phyloP scores from a whole-genome alignment of 768 basidiomycete species.

The Dictyophora rubrovolvata region DNA sequence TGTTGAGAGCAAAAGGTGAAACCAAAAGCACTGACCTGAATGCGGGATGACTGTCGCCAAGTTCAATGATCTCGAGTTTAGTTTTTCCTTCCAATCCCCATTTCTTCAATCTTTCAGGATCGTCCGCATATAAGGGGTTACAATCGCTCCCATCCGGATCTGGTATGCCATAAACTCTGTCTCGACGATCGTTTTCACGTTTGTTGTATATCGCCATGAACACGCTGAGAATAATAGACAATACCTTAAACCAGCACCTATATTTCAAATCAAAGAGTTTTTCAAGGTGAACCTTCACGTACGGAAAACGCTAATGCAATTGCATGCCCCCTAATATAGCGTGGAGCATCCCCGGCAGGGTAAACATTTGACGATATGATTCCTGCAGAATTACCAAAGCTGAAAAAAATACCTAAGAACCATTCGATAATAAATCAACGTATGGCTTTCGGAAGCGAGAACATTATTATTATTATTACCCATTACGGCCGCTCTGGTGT shows the following conservation, averaged over 20 bases:
- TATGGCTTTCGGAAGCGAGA: neutral
- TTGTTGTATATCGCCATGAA: slow-evolving; percentile 20
- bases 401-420: slow-evolving; percentile 14
- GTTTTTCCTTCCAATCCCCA: slow-evolving; percentile 5
- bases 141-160: slow-evolving; percentile 13
- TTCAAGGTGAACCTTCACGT: neutral
- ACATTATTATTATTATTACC: slow-evolving; percentile 9
- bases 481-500: slow-evolving; percentile 19
- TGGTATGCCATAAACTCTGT: slow-evolving; percentile 21
- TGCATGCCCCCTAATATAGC: slow-evolving; percentile 17
- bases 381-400: slow-evolving; percentile 18
- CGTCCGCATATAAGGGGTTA: neutral
- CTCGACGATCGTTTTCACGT: slow-evolving; percentile 26
- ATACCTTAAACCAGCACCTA: neutral
- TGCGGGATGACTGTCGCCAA: slow-evolving; percentile 5
- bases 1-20: neutral
- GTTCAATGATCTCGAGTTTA: neutral
- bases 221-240: slow-evolving; percentile 11
- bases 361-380: slow-evolving; percentile 15
- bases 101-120: neutral
- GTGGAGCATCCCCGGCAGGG: slow-evolving; percentile 13
- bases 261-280: neutral
- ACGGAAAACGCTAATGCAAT: slow-evolving; percentile 17
- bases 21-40: slow-evolving; percentile 1
- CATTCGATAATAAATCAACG: neutral